Evolutionary conservation across 805 yeast genomes (phyloP).

Genomic region (Starmerella stellata): DNA sequence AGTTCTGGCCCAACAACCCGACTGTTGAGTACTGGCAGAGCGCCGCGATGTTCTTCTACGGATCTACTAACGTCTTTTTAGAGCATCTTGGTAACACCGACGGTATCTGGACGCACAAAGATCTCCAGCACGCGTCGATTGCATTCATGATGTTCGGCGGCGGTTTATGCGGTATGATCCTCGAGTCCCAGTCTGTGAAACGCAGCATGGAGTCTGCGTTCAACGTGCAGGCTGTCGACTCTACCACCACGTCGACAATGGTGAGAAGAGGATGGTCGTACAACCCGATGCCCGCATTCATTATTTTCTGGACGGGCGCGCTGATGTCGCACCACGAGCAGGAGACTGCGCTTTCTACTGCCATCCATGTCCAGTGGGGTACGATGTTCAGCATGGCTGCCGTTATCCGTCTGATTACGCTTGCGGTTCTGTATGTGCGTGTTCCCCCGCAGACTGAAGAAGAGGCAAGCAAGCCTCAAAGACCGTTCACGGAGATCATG

Average conservation of each 20-base stretch:
- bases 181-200: conserved; percentile 36
- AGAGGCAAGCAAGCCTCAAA: conserved; percentile 30
- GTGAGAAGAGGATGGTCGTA: conserved; percentile 38
- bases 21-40: conserved; percentile 80
- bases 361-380: conserved; percentile 88
- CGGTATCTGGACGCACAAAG: conserved; percentile 78
- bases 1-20: conserved; percentile 28
- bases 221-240: conserved; percentile 3
- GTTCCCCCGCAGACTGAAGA: conserved; percentile 16
- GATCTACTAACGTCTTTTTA: conserved; percentile 71
- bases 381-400: conserved; percentile 65
- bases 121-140: conserved; percentile 73
- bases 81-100: conserved; percentile 70
- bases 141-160: conserved; percentile 85
- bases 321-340: conserved; percentile 92
- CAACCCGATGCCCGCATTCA: conserved; percentile 85
- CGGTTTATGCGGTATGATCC: conserved; percentile 75
- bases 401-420: conserved; percentile 50
- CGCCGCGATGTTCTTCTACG: conserved; percentile 67
- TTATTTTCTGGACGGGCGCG: conserved; percentile 90
- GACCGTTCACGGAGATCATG: conserved; percentile 76
- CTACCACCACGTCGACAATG: neutral
- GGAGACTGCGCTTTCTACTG: conserved; percentile 58
- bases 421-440: conserved; percentile 30
- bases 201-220: conserved; percentile 15